phyloP scores from a whole-genome alignment of 2,329 filamentous ascomycete species.

The Domatiomyces catenatus region DNA sequence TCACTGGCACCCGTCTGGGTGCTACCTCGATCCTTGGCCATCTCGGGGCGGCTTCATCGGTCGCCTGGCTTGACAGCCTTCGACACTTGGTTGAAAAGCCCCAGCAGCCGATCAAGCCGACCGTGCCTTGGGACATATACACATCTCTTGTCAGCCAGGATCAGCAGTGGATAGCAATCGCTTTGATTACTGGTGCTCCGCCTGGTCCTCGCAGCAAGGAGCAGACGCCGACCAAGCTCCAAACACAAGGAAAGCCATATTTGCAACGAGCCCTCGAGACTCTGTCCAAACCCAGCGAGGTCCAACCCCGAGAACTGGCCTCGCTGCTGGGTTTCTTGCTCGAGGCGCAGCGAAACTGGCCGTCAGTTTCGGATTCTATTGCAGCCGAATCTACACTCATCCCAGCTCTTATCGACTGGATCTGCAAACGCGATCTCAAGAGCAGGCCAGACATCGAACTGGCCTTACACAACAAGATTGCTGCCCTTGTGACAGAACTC shows the following conservation, averaged over 20 bases:
- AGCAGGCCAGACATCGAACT: slow-evolving; percentile 31
- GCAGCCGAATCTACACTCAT: slow-evolving; percentile 62
- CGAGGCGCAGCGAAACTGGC: slow-evolving; percentile 84
- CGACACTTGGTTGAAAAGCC: neutral
- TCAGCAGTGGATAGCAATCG: slow-evolving; percentile 93
- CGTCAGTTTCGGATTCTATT: slow-evolving; percentile 75
- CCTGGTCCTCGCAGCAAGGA: slow-evolving; percentile 57
- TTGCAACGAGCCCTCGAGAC: slow-evolving; percentile 58
- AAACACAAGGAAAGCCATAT: slow-evolving; percentile 45
- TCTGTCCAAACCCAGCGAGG: slow-evolving; percentile 48
- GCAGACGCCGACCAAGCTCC: slow-evolving; percentile 25
- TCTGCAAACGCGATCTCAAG: slow-evolving; percentile 43
- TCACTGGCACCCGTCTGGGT: neutral
- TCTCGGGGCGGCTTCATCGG: slow-evolving; percentile 65
- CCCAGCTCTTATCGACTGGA: slow-evolving; percentile 53
- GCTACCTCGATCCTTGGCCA: slow-evolving; percentile 53
- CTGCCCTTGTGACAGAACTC: slow-evolving; percentile 71
- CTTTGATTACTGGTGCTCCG: slow-evolving; percentile 73
- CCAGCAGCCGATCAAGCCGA: slow-evolving; percentile 21
- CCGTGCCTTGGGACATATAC: slow-evolving; percentile 66
- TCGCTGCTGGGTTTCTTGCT: slow-evolving; percentile 76
- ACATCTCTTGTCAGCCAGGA: slow-evolving; percentile 73
- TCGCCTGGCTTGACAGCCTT: slow-evolving; percentile 49
- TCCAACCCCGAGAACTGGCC: slow-evolving; percentile 51
- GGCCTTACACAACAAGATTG: slow-evolving; percentile 53